Conservation (phyloP, 208 protist species). For the Herpetomonas samuelpessoai region DNA sequence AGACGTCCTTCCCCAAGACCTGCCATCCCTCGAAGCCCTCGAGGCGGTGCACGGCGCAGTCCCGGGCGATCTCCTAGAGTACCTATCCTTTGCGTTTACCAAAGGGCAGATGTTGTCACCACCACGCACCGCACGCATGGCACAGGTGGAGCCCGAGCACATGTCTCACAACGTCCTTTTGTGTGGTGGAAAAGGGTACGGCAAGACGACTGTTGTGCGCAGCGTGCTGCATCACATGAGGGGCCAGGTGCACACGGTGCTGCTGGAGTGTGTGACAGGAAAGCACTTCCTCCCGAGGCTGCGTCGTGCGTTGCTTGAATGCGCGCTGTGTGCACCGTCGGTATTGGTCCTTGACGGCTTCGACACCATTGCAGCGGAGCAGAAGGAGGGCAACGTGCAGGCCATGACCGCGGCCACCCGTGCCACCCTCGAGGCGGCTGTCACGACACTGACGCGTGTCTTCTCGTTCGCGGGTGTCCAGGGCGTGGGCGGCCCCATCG, state of each 20-base stretch:
- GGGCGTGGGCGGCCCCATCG: slow-evolving; percentile 28
- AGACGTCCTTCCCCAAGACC: background rate
- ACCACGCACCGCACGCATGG: slow-evolving; percentile 17
- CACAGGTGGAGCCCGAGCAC: slow-evolving; percentile 15
- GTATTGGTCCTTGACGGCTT: slow-evolving; percentile 88
- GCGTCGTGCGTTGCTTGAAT: slow-evolving; percentile 47
- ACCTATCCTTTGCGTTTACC: slow-evolving; percentile 34
- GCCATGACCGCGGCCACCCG: slow-evolving; percentile 60
- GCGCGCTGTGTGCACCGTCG: slow-evolving; percentile 71
- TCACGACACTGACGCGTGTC: slow-evolving; percentile 45
- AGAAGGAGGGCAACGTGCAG: slow-evolving; percentile 63
- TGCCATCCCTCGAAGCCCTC: slow-evolving; percentile 26
- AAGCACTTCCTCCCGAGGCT: slow-evolving; percentile 47
- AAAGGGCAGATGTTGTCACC: slow-evolving; percentile 12
- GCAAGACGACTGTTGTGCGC: slow-evolving; percentile 68
- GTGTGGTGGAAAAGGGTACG: slow-evolving; percentile 80
- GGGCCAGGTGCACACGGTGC: slow-evolving; percentile 40
- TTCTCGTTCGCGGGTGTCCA: slow-evolving; percentile 8
- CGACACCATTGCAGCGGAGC: slow-evolving; percentile 69
- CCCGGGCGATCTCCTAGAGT: slow-evolving; percentile 36
- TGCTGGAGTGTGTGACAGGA: slow-evolving; percentile 55
- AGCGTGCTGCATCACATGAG: slow-evolving; percentile 37
- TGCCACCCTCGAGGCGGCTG: slow-evolving; percentile 49
- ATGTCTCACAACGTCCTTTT: slow-evolving; percentile 67
- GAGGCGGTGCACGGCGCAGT: slow-evolving; percentile 51